Base-by-base conservation (phyloP, 2,329 filamentous ascomycete genomes). In the Dothideomycetes sp. region DNA sequence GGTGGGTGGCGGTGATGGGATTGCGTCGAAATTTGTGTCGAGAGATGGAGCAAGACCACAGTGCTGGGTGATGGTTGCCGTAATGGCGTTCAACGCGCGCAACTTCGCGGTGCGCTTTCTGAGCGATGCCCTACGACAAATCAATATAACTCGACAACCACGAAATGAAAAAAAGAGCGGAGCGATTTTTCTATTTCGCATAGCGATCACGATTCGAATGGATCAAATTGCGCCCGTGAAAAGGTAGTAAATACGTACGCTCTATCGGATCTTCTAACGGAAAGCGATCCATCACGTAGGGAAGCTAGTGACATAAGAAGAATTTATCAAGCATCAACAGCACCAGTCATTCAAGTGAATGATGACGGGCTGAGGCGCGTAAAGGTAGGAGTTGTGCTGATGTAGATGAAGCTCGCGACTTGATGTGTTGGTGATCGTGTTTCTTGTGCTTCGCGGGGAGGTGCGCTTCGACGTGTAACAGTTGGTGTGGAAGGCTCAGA, bases 51-150 rank as follows among this genome's bases (percentile, higher is more conserved):
- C 34, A 17, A 47, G 39, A 18, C 45, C 45, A 31, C 41, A 38
- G 17, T 44, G 42, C n/a, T 41, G 37, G 18, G 45, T 45, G 22
- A 70, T 61, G 59, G 79, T 77, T 61, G 81, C 82, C 69, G 84
- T 80, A 72, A 84, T 76, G 53, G 75, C 73, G 69, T 83, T 94
- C 54, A 94, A 75, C 68, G 91, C 83, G 61, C 81, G 81, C 60
- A 94, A 74, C 72, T 93, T 93, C 64, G 85, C 80, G 76, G 93
- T 91, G 65, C 84, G 82, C 72, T 83, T 85, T 64, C 73, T 74
- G 71, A 83, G 76, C 73, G 66, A 68, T 45, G 49, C 50, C 50
- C 60, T 64, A 47, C 38, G 34, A 52, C 46, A 46, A 49, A 52
- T 44, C 47, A 49, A 47, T 41, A 53, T 52, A 58, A 55, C 52